Conservation (phyloP, 768 basidiomycete genomes). For the Tricholoma bakamatsutake region DNA sequence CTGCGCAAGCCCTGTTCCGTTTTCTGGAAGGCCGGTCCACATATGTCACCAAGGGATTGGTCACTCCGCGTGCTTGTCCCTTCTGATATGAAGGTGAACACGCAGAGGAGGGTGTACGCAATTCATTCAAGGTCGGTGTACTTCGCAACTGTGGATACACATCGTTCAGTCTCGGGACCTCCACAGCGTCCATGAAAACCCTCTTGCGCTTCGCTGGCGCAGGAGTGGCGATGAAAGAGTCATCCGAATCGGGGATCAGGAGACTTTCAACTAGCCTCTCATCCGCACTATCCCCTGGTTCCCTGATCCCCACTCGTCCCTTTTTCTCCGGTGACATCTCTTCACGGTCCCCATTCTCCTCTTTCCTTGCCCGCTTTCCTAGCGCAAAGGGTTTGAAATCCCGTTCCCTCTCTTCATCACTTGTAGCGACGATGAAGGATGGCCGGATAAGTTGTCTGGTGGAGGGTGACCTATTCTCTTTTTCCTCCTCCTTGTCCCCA, state of each 20-base stretch:
- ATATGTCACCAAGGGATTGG: background rate
- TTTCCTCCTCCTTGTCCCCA: conserved; percentile 31
- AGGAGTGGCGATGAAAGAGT: background rate
- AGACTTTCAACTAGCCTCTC: conserved; percentile 15
- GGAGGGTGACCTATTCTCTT: conserved; percentile 56
- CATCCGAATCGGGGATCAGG: background rate
- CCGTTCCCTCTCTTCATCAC: conserved; percentile 21
- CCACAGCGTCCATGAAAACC: conserved; percentile 19
- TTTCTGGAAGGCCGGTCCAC: conserved; percentile 3
- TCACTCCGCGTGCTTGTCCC: conserved; percentile 4
- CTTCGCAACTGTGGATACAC: conserved; percentile 8
- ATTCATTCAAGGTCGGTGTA: conserved; percentile 6
- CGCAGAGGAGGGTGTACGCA: background rate
- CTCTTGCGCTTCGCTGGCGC: conserved; percentile 32
- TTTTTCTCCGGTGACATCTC: conserved; percentile 17
- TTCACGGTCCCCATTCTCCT: conserved; percentile 27
- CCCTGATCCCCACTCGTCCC: conserved; percentile 12
- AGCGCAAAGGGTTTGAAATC: conserved; percentile 15
- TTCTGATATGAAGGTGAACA: background rate
- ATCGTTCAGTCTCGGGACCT: conserved; percentile 13
- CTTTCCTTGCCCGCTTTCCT: conserved; percentile 41
- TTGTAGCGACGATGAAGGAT: conserved; percentile 36
- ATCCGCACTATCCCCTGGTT: conserved; percentile 27
- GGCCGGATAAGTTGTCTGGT: conserved; percentile 22
- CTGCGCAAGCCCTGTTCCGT: conserved; percentile 8